Evolutionary conservation across 139 green algal species (phyloP).

Genomic region (Auxenochlorella pyrenoidosa): DNA sequence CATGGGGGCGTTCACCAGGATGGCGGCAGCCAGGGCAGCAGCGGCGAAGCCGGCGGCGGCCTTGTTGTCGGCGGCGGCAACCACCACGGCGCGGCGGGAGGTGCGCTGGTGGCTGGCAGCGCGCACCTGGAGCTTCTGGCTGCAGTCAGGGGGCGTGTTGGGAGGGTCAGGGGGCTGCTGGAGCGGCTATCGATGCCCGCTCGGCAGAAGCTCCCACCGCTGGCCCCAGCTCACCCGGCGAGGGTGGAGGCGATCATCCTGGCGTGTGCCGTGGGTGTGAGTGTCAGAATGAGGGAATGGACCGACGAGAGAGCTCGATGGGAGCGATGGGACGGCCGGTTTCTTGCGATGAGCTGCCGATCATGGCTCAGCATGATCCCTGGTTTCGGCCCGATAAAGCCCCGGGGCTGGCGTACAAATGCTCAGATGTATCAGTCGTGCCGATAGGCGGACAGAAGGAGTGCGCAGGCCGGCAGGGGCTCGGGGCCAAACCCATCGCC

Average conservation of each 20-base stretch:
- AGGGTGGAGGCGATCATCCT: neutral
- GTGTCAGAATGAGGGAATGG: too few species aligned
- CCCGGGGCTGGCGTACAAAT: too few species aligned
- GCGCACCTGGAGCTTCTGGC: conserved; percentile 28
- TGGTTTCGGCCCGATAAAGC: too few species aligned
- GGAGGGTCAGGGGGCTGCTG: neutral
- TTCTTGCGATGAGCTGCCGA: too few species aligned
- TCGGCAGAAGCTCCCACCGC: neutral
- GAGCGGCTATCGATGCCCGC: neutral
- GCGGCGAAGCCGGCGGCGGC: conserved; percentile 16
- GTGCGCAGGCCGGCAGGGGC: too few species aligned
- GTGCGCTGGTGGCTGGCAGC: conserved; percentile 5
- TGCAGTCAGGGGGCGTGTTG: neutral
- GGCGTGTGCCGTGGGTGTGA: too few species aligned
- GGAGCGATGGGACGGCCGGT: too few species aligned
- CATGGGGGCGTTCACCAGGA: conserved; percentile 32
- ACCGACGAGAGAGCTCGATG: too few species aligned
- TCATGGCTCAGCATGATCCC: too few species aligned
- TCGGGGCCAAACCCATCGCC: too few species aligned
- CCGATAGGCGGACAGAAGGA: too few species aligned
- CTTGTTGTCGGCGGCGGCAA: conserved; percentile 18
- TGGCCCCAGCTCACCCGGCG: neutral
- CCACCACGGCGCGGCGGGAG: conserved; percentile 12
- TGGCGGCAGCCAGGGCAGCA: conserved; percentile 28
- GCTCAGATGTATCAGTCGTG: too few species aligned